These are phyloP conservation scores for Botrytis galanthina DNA, from an alignment of 2,329 filamentous ascomycete genomes.

Conservation along the genomic window DNA sequence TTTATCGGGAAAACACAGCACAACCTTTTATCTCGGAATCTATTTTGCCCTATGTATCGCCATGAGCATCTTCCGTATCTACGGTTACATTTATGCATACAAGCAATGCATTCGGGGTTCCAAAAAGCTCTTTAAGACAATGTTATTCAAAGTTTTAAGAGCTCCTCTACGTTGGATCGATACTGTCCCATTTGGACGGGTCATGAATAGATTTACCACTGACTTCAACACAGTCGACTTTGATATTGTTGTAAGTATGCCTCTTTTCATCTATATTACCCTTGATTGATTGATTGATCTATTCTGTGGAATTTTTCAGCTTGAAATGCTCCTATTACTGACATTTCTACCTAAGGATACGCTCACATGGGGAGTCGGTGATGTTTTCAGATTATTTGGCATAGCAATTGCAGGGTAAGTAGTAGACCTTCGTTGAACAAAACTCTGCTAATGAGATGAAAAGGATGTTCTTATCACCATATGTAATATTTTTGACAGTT, in stretches of 20 bases:
- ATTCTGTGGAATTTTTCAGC: no score
- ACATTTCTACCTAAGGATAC: not conserved
- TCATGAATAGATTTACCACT: constrained; percentile 72
- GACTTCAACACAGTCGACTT: constrained; percentile 52
- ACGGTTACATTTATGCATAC: constrained; percentile 60
- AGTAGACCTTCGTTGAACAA: not conserved
- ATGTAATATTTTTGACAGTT: constrained; percentile 51
- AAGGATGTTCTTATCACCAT: constrained; percentile 51
- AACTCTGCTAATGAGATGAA: not conserved
- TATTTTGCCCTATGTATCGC: constrained; percentile 18
- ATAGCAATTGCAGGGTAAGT: constrained; percentile 56
- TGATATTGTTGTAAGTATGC: constrained; percentile 14
- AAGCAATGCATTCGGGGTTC: constrained; percentile 64
- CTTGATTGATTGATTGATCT: not conserved
- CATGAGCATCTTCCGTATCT: constrained; percentile 10
- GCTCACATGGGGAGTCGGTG: constrained; percentile 6
- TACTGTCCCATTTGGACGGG: constrained; percentile 69
- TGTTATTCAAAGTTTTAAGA: constrained; percentile 64
- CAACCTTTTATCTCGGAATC: constrained; percentile 17
- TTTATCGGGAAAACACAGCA: not conserved
- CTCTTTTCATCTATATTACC: not conserved
- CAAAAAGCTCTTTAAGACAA: constrained; percentile 59
- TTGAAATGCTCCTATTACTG: not conserved
- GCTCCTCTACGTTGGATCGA: constrained; percentile 74
- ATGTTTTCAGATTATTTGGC: constrained; percentile 46